These are phyloP conservation scores for Picea glauca DNA, from an alignment of 75 land plant species.

Conservation along the genomic window DNA sequence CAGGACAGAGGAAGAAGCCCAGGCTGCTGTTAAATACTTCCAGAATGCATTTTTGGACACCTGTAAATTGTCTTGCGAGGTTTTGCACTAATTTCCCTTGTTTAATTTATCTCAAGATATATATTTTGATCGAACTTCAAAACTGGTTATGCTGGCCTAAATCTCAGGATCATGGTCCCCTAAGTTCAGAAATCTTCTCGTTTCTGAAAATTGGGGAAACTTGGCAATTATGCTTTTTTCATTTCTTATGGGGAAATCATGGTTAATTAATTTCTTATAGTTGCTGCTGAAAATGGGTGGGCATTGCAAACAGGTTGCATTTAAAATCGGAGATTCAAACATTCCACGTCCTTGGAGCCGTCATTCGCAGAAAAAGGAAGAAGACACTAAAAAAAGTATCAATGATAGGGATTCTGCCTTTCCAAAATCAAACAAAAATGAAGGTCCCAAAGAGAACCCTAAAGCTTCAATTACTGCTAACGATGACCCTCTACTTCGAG, in stretches of 20 bases:
- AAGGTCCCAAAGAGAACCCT: slow-evolving; percentile 8
- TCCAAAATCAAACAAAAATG: slow-evolving; percentile 9
- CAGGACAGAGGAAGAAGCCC: slow-evolving; percentile 76
- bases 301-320: slow-evolving; percentile 62
- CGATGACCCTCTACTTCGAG: slow-evolving; percentile 66
- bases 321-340: slow-evolving; percentile 71
- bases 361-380: slow-evolving; percentile 52
- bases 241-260: no score
- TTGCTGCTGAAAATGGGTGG: not conserved
- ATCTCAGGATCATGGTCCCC: not conserved
- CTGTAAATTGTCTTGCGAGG: slow-evolving; percentile 81
- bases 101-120: not conserved
- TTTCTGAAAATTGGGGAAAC: no score
- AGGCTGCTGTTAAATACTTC: slow-evolving; percentile 77
- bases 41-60: slow-evolving; percentile 78
- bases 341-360: slow-evolving; percentile 94
- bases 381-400: slow-evolving; percentile 11
- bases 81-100: slow-evolving; percentile 14
- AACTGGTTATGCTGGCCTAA: not conserved
- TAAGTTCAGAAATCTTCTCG: no score
- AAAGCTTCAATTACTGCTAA: slow-evolving; percentile 16
- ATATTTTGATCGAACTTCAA: not conserved
- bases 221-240: no score
- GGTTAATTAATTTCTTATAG: not conserved
- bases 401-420: slow-evolving; percentile 20